phyloP scores from a whole-genome alignment of 2,329 filamentous ascomycete genomes.

The Phaeosphaeria sp. region DNA sequence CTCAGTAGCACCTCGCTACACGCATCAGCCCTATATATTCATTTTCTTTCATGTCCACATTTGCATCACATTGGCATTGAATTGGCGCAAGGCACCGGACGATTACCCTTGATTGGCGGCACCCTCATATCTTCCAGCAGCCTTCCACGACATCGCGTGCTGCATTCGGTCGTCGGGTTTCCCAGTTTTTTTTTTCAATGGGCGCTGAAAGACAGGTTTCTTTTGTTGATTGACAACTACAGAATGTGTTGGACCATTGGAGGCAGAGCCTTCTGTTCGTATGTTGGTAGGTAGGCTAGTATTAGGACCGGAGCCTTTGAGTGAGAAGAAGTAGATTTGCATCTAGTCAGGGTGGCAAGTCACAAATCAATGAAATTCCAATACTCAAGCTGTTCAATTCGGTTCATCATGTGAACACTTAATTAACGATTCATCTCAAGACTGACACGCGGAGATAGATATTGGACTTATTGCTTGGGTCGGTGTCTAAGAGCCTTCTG shows the following conservation, averaged over 20 bases:
- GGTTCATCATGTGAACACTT: no score
- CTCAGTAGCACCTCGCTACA: conserved; percentile 26
- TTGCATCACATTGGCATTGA: neutral
- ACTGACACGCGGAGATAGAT: no score
- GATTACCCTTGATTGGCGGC: neutral
- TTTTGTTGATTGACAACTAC: neutral
- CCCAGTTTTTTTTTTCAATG: neutral
- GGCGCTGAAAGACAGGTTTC: neutral
- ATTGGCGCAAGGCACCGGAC: neutral
- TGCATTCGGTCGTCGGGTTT: neutral
- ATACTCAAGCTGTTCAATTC: no score
- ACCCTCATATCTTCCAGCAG: neutral
- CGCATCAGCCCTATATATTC: neutral
- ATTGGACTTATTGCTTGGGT: no score
- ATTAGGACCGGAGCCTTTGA: neutral
- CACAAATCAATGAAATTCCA: neutral
- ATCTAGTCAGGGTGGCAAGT: neutral
- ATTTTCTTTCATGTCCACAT: neutral
- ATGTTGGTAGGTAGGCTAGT: neutral
- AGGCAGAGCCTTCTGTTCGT: neutral
- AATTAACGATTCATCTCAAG: no score
- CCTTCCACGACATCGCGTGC: neutral
- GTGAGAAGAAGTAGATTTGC: neutral
- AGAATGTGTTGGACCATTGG: neutral
- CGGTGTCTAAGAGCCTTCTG: no score